Percentiles rank a stretch among this genome's conserved stretches.
Conservation (phyloP, 768 basidiomycete species). For the Phylloporus sp. region DNA sequence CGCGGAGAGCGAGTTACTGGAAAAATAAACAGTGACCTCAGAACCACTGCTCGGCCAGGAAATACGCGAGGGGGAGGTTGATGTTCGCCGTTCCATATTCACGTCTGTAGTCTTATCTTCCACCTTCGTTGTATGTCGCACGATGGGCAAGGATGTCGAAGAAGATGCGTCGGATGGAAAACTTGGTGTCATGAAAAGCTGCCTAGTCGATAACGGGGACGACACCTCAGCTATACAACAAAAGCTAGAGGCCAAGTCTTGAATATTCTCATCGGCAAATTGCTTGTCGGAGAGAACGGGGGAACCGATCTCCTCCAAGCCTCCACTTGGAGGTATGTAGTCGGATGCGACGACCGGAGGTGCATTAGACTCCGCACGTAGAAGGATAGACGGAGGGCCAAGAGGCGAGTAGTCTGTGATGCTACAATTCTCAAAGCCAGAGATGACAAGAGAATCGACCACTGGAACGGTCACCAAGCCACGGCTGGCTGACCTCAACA, state of each 20-base stretch:
- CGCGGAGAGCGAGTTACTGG: constrained; percentile 5
- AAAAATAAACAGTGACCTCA: constrained; percentile 3
- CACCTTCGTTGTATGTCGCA: constrained; percentile 4
- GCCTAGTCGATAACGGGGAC: neutral
- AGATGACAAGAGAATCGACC: neutral
- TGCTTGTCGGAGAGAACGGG: neutral
- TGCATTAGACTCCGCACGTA: neutral
- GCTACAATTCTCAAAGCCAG: neutral
- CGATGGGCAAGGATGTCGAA: neutral
- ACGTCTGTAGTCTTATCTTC: neutral
- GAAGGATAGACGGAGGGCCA: neutral
- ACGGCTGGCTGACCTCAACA: constrained; percentile 12
- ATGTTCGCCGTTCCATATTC: neutral
- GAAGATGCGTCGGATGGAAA: neutral
- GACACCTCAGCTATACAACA: neutral
- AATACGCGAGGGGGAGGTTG: neutral
- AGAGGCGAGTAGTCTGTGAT: neutral
- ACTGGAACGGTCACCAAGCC: neutral
- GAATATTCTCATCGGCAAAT: neutral
- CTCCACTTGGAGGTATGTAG: neutral
- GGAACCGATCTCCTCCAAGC: neutral
- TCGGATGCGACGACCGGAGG: neutral
- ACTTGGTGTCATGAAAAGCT: neutral
- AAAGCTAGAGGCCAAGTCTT: neutral
- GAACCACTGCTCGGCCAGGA: constrained; percentile 1